Evolutionary conservation across 2,329 filamentous ascomycete genomes (phyloP).

Genomic region (Metarhizium album): DNA sequence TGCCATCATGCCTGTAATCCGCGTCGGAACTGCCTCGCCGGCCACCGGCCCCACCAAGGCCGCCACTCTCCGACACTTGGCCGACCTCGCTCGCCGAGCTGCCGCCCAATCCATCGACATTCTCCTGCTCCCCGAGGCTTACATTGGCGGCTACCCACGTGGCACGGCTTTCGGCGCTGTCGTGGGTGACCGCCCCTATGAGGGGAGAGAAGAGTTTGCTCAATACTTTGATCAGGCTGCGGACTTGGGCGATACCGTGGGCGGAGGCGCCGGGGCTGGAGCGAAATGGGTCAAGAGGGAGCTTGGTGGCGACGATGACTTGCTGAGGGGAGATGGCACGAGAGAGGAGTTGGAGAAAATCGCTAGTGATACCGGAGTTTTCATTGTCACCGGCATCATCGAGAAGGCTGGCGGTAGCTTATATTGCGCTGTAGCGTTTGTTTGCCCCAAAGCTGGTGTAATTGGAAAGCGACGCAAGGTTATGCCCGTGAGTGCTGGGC

Average conservation of each 20-base stretch:
- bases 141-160: slow-evolving; percentile 82
- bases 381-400: slow-evolving; percentile 69
- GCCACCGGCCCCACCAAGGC: slow-evolving; percentile 36
- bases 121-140: slow-evolving; percentile 84
- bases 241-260: slow-evolving; percentile 70
- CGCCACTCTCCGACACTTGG: slow-evolving; percentile 57
- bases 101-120: slow-evolving; percentile 47
- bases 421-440: slow-evolving; percentile 75
- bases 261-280: slow-evolving; percentile 54
- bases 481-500: slow-evolving; percentile 55
- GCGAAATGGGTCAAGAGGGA: slow-evolving; percentile 58
- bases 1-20: slow-evolving; percentile 25
- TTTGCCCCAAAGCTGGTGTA: slow-evolving; percentile 61
- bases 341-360: slow-evolving; percentile 70
- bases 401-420: slow-evolving; percentile 73
- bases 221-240: slow-evolving; percentile 69
- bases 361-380: slow-evolving; percentile 67
- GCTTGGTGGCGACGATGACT: slow-evolving; percentile 26
- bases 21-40: slow-evolving; percentile 46
- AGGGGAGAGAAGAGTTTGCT: slow-evolving; percentile 72
- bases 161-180: slow-evolving; percentile 66
- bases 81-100: slow-evolving; percentile 52
- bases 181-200: slow-evolving; percentile 56
- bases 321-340: slow-evolving; percentile 48
- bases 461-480: slow-evolving; percentile 86